Conservation (phyloP, 495 filamentous ascomycete species). For the Hamigera avellanea region DNA sequence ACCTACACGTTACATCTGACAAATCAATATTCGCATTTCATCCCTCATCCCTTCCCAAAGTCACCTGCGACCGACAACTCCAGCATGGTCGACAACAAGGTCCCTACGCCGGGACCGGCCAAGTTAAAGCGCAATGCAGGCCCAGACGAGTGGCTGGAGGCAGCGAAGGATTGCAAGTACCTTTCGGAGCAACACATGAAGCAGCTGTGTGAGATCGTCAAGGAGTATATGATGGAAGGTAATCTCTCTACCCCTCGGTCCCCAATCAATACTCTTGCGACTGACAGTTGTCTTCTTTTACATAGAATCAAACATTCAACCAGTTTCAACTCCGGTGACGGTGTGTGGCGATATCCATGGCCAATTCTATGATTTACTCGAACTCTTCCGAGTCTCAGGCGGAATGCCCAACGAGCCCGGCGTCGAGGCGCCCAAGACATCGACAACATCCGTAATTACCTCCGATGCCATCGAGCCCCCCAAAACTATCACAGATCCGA, state of each 20-base stretch:
- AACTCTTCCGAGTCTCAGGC: conserved; percentile 91
- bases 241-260: conserved; percentile 15
- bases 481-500: conserved; percentile 72
- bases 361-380: conserved; percentile 96
- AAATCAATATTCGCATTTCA: too few relatives aligned
- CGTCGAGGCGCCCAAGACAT: conserved; percentile 49
- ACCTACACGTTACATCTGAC: too few relatives aligned
- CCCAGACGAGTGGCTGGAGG: conserved; percentile 92
- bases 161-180: conserved; percentile 93
- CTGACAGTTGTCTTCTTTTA: not conserved
- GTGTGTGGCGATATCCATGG: conserved; percentile 98
- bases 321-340: conserved; percentile 91
- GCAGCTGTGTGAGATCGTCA: conserved; percentile 94
- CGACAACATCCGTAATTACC: conserved; percentile 55
- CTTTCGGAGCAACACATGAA: conserved; percentile 95
- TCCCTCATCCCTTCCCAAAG: too few relatives aligned
- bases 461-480: conserved; percentile 83
- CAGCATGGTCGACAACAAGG: conserved; percentile 41
- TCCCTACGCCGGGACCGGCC: conserved; percentile 84
- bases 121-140: conserved; percentile 70
- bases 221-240: conserved; percentile 98
- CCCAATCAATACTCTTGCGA: too few relatives aligned
- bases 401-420: conserved; percentile 79
- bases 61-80: too few relatives aligned
- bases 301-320: conserved; percentile 95